phyloP scores from a whole-genome alignment of 768 basidiomycete species.

The Xerocomus potaroensis region DNA sequence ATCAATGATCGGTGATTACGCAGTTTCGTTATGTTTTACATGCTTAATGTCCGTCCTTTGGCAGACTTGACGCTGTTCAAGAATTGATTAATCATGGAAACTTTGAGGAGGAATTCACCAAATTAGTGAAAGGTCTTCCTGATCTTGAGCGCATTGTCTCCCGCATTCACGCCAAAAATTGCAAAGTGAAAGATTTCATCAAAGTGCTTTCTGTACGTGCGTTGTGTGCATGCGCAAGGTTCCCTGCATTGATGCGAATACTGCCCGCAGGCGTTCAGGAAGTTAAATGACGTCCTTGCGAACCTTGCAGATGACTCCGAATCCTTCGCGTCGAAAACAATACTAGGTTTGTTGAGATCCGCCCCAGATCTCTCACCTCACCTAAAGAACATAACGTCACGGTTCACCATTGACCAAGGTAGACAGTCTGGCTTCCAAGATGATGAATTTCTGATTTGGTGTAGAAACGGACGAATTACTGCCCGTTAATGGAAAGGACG shows the following conservation, averaged over 20 bases:
- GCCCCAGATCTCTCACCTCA: constrained; percentile 77
- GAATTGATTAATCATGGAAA: constrained; percentile 79
- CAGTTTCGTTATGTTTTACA: constrained; percentile 8
- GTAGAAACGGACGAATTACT: constrained; percentile 67
- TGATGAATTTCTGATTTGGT: constrained; percentile 21
- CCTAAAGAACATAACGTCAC: constrained; percentile 65
- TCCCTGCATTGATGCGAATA: constrained; percentile 2
- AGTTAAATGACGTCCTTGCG: constrained; percentile 61
- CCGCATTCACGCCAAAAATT: constrained; percentile 90
- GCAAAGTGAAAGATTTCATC: constrained; percentile 82
- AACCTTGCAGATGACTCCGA: constrained; percentile 62
- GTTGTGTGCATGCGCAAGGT: background rate
- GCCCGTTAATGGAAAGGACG: constrained; percentile 82
- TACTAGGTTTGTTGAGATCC: constrained; percentile 68
- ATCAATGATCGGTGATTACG: constrained; percentile 79
- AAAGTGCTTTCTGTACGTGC: constrained; percentile 68
- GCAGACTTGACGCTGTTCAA: constrained; percentile 89
- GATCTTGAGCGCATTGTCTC: constrained; percentile 94
- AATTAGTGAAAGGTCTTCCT: constrained; percentile 76
- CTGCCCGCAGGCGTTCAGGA: constrained; percentile 64
- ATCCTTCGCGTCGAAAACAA: constrained; percentile 71
- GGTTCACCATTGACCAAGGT: constrained; percentile 67
- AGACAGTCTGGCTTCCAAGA: constrained; percentile 6
- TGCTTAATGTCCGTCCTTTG: constrained; percentile 15
- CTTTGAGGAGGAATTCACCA: constrained; percentile 73